Base-by-base conservation (phyloP, 192 early-diverging fungal species). In the Phlyctochytrium arcticum region DNA sequence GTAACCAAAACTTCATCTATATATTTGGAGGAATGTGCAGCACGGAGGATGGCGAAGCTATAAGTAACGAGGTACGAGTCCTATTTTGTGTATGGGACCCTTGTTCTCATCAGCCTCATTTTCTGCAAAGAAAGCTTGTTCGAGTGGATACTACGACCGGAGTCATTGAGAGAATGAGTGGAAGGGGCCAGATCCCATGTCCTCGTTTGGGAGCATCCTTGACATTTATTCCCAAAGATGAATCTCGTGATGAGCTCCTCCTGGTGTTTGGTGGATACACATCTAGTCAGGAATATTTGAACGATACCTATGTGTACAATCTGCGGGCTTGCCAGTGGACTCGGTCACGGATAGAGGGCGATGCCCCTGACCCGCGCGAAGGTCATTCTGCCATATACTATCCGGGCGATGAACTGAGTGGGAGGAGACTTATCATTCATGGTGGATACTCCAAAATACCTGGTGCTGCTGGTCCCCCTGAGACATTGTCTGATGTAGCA, bases 261-360 rank as follows among this genome's bases (percentile, higher is more conserved):
- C 29, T 53, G 17, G 4, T 53, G 19, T 53, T 42, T 44, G 57
- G 33, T 42, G 57, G 61, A 10, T 62, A 37, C 5, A 35, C 26
- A 19, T 17, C 10, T 48, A 8, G 19, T 8, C 9, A 53, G 9
- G 35, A 15, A 6, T 39, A 26, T 6, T n/a, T 61, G 17, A 36
- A 68, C 29, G 66, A 68, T 27, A n/a, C 48, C 7, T 53, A 27
- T 34, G 19, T 68, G 6, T 68, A 47, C 58, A 68, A 60, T 37
- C 56, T 68, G 7, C 32, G n/a, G 21, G 15, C 44, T 0, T 2
- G 21, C 15, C 8, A 9, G 10, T 68, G 66, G 66, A 27, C 21
- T 4, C 4, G 10, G 26, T 8, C n/a, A 21, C 12, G 15, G n/a
- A 5, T 68, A 17, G n/a, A 19, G 9, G 66, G 66, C 5, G 29